These are phyloP conservation scores for Syzygium aqueum DNA, from an alignment of 345 rosid genomes.

Conservation along the genomic window DNA sequence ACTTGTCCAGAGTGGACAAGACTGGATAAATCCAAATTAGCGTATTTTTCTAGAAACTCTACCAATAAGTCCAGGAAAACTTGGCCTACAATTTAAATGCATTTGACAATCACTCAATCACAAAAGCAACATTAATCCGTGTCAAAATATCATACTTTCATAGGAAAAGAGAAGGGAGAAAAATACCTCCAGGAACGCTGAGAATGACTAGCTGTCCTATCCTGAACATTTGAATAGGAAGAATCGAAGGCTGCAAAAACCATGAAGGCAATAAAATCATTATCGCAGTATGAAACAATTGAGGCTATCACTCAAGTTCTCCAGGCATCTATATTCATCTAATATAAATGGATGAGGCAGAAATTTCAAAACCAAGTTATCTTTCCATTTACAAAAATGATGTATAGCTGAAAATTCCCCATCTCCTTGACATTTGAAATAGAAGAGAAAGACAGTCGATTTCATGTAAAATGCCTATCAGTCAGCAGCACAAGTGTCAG, in stretches of 20 bases:
- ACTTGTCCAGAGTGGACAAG: background rate
- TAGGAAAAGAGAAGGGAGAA: background rate
- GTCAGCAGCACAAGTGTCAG: background rate
- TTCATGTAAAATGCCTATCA: background rate
- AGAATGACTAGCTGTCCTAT: conserved; percentile 94
- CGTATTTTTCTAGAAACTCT: background rate
- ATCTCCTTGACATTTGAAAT: background rate
- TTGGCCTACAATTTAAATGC: background rate
- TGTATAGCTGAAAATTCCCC: background rate
- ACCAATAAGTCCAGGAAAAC: background rate
- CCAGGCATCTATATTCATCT: background rate
- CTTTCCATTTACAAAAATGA: background rate
- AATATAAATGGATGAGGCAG: background rate
- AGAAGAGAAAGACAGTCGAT: background rate
- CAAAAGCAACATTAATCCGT: background rate
- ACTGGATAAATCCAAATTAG: background rate
- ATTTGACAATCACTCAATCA: background rate
- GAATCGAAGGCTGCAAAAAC: conserved; percentile 80
- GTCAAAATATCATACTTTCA: background rate
- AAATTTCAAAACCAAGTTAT: background rate
- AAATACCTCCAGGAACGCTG: conserved; percentile 87
- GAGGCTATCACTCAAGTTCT: background rate
- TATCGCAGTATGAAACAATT: background rate
- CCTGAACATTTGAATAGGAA: conserved; percentile 82
- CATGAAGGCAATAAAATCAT: background rate